Conservation (phyloP, 331 rosid genomes). For the Rhamnella rubrinervis region DNA sequence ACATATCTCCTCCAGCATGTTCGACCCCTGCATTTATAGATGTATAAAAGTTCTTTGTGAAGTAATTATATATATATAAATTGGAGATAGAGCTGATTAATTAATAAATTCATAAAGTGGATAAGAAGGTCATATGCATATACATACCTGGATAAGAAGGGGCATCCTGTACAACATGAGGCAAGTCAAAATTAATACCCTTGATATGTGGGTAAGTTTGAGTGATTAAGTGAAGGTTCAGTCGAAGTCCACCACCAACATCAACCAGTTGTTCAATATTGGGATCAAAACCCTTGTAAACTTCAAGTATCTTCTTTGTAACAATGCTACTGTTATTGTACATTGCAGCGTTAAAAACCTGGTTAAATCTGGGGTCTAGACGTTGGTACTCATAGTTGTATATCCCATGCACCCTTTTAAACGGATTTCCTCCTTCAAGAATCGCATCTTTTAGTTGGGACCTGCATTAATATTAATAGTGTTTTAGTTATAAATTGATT, state of each 20-base stretch:
- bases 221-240: background rate
- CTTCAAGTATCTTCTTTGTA: slow-evolving; percentile 24
- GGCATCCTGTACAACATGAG: too few species aligned
- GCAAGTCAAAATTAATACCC: background rate
- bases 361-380: slow-evolving; percentile 24
- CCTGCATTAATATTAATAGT: slow-evolving; percentile 13
- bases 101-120: too few species aligned
- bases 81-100: too few species aligned
- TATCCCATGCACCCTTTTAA: slow-evolving; percentile 27
- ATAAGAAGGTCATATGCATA: too few species aligned
- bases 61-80: too few species aligned
- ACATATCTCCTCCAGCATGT: too few species aligned
- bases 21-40: too few species aligned
- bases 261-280: background rate
- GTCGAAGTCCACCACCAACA: slow-evolving; percentile 1
- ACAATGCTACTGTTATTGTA: slow-evolving; percentile 12
- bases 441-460: slow-evolving; percentile 14
- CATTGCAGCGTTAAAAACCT: slow-evolving; percentile 30
- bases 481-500: too few species aligned
- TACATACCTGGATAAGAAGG: too few species aligned
- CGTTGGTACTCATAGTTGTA: too few species aligned
- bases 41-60: too few species aligned
- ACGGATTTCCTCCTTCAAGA: slow-evolving; percentile 34
- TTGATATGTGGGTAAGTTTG: background rate
- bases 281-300: slow-evolving; percentile 14